Evolutionary conservation across 2,329 filamentous ascomycete genomes (phyloP), one percentile per base, ranked within the genome.

Genomic region (Exophiala xenobiotica): DNA sequence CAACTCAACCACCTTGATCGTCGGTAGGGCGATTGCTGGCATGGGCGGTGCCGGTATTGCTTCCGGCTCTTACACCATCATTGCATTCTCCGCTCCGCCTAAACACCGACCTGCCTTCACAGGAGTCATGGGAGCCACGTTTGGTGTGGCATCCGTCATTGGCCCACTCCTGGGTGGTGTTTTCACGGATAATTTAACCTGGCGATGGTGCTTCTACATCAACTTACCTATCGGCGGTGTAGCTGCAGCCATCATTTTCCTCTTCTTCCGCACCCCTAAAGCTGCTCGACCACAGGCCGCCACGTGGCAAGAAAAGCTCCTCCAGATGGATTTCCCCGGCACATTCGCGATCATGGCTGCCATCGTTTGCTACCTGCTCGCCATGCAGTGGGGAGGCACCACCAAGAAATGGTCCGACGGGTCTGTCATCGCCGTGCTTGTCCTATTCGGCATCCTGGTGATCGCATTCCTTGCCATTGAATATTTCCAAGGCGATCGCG

Each of bases 81-180:
- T 79, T 14, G 68, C 73, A 4, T 69, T 69, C 48, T 71, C 70
- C 8, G 72, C 77, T 0, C 71, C 75, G 7, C 67, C 78, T 8
- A 61, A 63, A 22, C 68, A 72, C 51, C 70, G 77, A 24, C 76
- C 77, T 2, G 68, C 70, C 0, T 78, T 78, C 57, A 76, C 72
- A 7, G 65, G 64, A 12, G 7, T 65, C 31, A 52, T 65, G 23
- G 64, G 64, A 8, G 59, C 59, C 12, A 50, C 58, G 1, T 67
- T 62, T 44, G 64, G 64, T 20, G 43, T 64, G 12, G 64, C 64
- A 12, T 60, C 58, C 26, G 63, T 67, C 18, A 54, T 63, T 4
- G 65, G 66, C 5, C 64, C 64, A 6, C 47, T 66, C 3, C 42
- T 66, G 9, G 65, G 65, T 4, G 65, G 65, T 24, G 59, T 57